A percentile compares a stretch with the other conserved stretches of the same genome.
Evolutionary conservation across 371 early-diverging fungal genomes (phyloP).

Genomic region (Dentiscutata heterogama): DNA sequence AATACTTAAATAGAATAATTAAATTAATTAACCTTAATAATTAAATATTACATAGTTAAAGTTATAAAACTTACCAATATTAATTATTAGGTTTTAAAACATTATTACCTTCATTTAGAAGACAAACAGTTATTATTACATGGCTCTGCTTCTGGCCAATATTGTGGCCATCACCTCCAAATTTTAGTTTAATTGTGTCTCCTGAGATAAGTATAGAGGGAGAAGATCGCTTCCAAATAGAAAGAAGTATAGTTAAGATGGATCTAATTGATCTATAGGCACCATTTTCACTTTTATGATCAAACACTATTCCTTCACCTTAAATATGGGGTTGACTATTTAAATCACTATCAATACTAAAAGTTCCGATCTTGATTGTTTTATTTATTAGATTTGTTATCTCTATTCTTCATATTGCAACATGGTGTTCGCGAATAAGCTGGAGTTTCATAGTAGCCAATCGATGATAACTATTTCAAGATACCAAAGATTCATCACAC

Average conservation of each 20-base stretch:
- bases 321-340: too few relatives aligned
- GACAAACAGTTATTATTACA: too few relatives aligned
- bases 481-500: too few relatives aligned
- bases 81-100: too few relatives aligned
- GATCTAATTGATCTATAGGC: not conserved
- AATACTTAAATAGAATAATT: not conserved
- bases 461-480: not conserved
- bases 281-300: not conserved
- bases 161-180: too few relatives aligned
- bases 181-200: too few relatives aligned
- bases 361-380: not conserved
- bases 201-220: not conserved
- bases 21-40: not conserved
- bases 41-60: too few relatives aligned
- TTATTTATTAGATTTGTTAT: not conserved
- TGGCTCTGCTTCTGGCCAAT: too few relatives aligned
- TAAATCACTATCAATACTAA: not conserved
- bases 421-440: conserved; percentile 1
- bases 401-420: not conserved
- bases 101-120: too few relatives aligned
- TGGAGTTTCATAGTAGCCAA: not conserved
- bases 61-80: too few relatives aligned
- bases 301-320: too few relatives aligned
- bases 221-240: not conserved
- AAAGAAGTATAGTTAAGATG: not conserved